phyloP scores from a whole-genome alignment of 805 yeast genomes.

The Yarrowia porcina region DNA sequence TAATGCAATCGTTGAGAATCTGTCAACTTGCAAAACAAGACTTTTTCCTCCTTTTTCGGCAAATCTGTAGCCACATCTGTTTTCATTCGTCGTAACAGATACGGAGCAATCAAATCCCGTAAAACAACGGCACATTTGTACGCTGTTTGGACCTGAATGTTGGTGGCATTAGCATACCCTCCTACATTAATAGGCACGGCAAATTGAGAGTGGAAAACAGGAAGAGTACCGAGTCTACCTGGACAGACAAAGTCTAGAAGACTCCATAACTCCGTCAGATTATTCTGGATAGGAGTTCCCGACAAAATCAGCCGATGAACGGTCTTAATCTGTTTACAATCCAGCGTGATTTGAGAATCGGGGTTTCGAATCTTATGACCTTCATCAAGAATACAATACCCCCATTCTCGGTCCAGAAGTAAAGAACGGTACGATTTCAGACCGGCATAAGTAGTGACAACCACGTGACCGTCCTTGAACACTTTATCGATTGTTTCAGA shows the following conservation, averaged over 20 bases:
- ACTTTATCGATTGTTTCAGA: constrained; percentile 55
- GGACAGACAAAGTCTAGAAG: constrained; percentile 93
- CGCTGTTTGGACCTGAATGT: constrained; percentile 93
- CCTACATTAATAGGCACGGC: constrained; percentile 91
- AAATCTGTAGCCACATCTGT: constrained; percentile 92
- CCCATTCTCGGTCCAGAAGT: constrained; percentile 73
- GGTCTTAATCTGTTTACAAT: constrained; percentile 80
- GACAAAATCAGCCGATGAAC: constrained; percentile 83
- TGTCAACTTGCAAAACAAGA: constrained; percentile 84
- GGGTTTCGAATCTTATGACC: constrained; percentile 98
- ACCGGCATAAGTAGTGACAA: constrained; percentile 91
- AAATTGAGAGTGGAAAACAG: constrained; percentile 90
- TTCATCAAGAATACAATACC: constrained; percentile 87
- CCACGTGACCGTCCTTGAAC: constrained; percentile 67
- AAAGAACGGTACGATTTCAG: constrained; percentile 62
- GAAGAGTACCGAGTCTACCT: constrained; percentile 89
- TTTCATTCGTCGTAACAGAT: constrained; percentile 79
- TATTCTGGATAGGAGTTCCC: constrained; percentile 97
- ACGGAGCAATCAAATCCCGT: constrained; percentile 85
- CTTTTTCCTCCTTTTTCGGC: constrained; percentile 92
- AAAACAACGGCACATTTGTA: constrained; percentile 92
- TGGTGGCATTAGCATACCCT: constrained; percentile 97
- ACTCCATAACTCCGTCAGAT: constrained; percentile 88
- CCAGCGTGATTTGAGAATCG: constrained; percentile 77
- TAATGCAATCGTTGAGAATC: constrained; percentile 70